phyloP scores from a whole-genome alignment of 2,329 filamentous ascomycete species.

The Neurospora crassa region DNA sequence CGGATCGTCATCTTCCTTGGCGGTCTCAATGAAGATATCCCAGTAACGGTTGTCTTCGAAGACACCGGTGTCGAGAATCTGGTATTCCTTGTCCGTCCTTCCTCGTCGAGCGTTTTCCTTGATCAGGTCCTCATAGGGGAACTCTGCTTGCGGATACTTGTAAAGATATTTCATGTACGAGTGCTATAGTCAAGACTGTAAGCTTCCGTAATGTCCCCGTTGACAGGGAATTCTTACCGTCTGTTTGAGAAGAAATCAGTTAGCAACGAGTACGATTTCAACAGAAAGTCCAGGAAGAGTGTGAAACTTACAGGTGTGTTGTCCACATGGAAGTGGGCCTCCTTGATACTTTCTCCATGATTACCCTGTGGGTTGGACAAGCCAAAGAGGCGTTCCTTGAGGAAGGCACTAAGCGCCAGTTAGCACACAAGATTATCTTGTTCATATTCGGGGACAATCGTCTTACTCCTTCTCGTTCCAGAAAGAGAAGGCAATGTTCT shows the following conservation, averaged over 20 bases:
- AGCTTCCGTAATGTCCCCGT: slow-evolving; percentile 10
- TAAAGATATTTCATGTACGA: slow-evolving; percentile 99
- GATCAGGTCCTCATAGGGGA: slow-evolving; percentile 83
- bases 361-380: slow-evolving; percentile 95
- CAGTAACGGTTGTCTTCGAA: slow-evolving; percentile 90
- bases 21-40: slow-evolving; percentile 95
- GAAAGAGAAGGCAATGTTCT: slow-evolving; percentile 92
- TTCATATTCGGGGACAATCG: background rate
- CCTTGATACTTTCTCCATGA: slow-evolving; percentile 94
- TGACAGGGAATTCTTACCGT: slow-evolving; percentile 29
- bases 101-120: slow-evolving; percentile 71
- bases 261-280: slow-evolving; percentile 15
- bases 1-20: slow-evolving; percentile 84
- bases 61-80: slow-evolving; percentile 77
- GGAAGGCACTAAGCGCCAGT: slow-evolving; percentile 57
- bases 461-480: slow-evolving; percentile 92
- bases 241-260: slow-evolving; percentile 23
- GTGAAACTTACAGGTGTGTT: slow-evolving; percentile 61
- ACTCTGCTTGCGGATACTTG: slow-evolving; percentile 88
- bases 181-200: slow-evolving; percentile 45
- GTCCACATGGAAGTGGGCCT: slow-evolving; percentile 92
- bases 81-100: slow-evolving; percentile 77
- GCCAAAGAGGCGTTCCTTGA: slow-evolving; percentile 92
- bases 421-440: slow-evolving; percentile 24
- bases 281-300: background rate